phyloP scores from a whole-genome alignment of 805 yeast species.

The Yamadazyma endophytica region DNA sequence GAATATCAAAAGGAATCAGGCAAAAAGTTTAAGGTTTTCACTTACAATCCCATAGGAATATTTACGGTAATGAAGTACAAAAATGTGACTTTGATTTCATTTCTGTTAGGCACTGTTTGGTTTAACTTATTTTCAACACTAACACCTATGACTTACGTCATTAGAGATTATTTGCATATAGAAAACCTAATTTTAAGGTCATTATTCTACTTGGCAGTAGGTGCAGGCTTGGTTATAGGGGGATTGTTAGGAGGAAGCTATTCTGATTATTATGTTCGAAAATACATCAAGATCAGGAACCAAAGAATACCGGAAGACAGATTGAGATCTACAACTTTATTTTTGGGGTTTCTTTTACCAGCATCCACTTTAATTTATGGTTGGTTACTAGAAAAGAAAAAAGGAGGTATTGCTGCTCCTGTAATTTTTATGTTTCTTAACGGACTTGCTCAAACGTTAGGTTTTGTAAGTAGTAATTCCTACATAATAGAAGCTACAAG shows the following conservation, averaged over 20 bases:
- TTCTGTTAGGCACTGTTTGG: constrained; percentile 31
- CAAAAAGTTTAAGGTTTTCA: constrained; percentile 25
- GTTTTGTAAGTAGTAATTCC: constrained; percentile 48
- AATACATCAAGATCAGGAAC: constrained; percentile 38
- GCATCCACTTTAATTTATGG: constrained; percentile 45
- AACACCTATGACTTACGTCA: constrained; percentile 51
- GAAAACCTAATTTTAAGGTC: constrained; percentile 44
- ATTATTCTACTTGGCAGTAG: constrained; percentile 52
- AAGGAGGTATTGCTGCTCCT: constrained; percentile 53
- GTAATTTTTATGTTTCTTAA: constrained; percentile 42
- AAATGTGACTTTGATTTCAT: constrained; percentile 37
- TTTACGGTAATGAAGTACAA: constrained; percentile 33
- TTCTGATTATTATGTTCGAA: constrained; percentile 44
- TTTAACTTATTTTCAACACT: constrained; percentile 48
- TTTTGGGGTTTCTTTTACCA: constrained; percentile 41
- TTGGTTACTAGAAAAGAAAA: constrained; percentile 44
- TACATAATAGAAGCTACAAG: constrained; percentile 57
- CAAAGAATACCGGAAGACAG: constrained; percentile 49
- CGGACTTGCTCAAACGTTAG: constrained; percentile 46
- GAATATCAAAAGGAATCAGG: constrained; percentile 4
- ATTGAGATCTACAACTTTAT: constrained; percentile 17
- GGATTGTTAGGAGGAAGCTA: constrained; percentile 46
- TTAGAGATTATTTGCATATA: constrained; percentile 49
- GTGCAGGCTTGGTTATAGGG: constrained; percentile 46
- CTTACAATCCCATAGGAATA: constrained; percentile 43